Evolutionary conservation across 345 rosid species (phyloP), one percentile per base, ranked within the genome.

Genomic region (Boechera retrofracta): DNA sequence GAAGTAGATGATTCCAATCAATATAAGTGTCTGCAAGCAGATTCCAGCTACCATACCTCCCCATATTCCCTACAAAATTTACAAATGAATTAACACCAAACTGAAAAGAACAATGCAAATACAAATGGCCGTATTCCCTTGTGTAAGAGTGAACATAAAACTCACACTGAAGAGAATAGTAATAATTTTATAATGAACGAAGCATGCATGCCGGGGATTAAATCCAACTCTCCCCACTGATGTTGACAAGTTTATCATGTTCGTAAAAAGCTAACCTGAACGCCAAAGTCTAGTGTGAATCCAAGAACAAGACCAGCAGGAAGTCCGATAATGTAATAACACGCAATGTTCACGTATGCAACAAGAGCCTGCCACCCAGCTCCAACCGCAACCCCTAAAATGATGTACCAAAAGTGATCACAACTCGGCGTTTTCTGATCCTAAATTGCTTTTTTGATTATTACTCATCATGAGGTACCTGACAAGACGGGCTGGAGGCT

Each of bases 31-130:
- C 68, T 94, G 98, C 75, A 94, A 74, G 51, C 76, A 75, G 35
- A 91, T 87, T 53, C 98, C 98, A 59, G 88, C 96, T 7, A 90
- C 87, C 97, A 91, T 90, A n/a, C 98, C 98, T 29, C 91, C 87
- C 98, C 98, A 94, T 58, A 94, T 86, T 52, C 98, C 98, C 98
- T 94, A 86, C 79, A 85, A 82, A 52, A 2, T 47, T 7, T 2
- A 71, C 0, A 62, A 16, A 67, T 41, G 6, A 33, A 5, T 72
- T 38, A 47, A 36, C 15, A 62, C 64, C 49, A 69, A 52, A n/a
- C 0, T 1, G 0, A 13, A 38, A 21, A 3, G 1, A 51, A 42
- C 31, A 45, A 52, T 26, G 55, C 15, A 67, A 28, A 28, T 12
- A 60, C 63, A 59, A 57, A 60, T 51, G 1, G 18, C 29, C 35